phyloP scores from a whole-genome alignment of 768 basidiomycete species.

The Tremella fuciformis region DNA sequence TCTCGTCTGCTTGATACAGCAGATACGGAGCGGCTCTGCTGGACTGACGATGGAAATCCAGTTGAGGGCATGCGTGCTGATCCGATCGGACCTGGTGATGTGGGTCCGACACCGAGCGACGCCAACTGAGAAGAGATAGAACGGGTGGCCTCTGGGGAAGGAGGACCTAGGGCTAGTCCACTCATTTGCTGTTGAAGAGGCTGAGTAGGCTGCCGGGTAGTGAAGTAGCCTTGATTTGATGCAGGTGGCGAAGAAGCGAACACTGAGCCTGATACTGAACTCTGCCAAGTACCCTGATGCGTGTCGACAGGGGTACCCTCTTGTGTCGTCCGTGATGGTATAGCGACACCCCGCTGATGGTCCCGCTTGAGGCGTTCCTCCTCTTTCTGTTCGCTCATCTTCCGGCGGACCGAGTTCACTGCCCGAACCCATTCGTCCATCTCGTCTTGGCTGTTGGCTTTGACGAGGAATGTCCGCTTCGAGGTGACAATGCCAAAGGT shows the following conservation, averaged over 20 bases:
- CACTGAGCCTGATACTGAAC: background rate
- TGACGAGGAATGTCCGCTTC: constrained; percentile 83
- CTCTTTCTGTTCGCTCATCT: constrained; percentile 56
- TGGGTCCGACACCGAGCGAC: background rate
- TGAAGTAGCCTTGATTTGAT: constrained; percentile 1
- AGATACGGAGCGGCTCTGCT: constrained; percentile 2
- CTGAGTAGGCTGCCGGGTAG: background rate
- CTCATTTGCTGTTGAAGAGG: background rate
- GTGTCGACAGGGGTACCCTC: constrained; percentile 1
- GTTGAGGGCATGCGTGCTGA: background rate
- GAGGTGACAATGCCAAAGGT: constrained; percentile 90
- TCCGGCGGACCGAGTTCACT: constrained; percentile 71
- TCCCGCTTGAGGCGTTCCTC: constrained; percentile 20
- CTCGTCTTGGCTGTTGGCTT: constrained; percentile 69
- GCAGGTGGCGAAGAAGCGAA: constrained; percentile 2
- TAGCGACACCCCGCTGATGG: constrained; percentile 2
- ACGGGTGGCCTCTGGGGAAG: background rate
- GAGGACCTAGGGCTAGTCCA: background rate
- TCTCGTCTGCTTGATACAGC: constrained; percentile 24
- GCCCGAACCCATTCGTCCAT: constrained; percentile 78
- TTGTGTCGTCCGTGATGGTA: background rate
- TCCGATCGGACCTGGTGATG: constrained; percentile 1
- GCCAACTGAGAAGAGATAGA: constrained; percentile 9
- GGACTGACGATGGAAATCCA: constrained; percentile 10
- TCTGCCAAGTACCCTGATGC: constrained; percentile 11